Percentiles rank a stretch among this genome's conserved stretches.
Conservation (phyloP, 306 rosid genomes). For the Hylodesmum podocarpum region DNA sequence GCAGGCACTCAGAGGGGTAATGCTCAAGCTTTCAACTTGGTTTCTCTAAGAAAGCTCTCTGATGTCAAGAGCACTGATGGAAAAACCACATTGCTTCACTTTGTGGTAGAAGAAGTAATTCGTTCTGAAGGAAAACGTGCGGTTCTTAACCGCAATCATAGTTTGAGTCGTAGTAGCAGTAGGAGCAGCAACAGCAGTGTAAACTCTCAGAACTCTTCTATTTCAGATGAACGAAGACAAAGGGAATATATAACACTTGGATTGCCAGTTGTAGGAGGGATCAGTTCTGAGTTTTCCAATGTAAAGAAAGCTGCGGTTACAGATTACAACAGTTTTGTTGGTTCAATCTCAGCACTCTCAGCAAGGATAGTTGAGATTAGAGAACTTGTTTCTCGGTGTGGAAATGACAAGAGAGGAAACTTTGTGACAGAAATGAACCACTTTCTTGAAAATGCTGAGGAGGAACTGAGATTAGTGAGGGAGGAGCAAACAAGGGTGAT, state of each 20-base stretch:
- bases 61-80: slow-evolving; percentile 89
- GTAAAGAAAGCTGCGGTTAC: slow-evolving; percentile 72
- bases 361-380: slow-evolving; percentile 40
- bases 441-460: slow-evolving; percentile 63
- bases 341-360: slow-evolving; percentile 52
- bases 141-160: slow-evolving; percentile 51
- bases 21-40: slow-evolving; percentile 91
- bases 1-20: slow-evolving; percentile 94
- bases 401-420: slow-evolving; percentile 49
- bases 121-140: slow-evolving; percentile 88
- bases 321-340: slow-evolving; percentile 56
- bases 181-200: slow-evolving; percentile 23
- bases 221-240: slow-evolving; percentile 57
- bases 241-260: slow-evolving; percentile 73
- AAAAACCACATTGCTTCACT: slow-evolving; percentile 85
- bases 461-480: slow-evolving; percentile 51
- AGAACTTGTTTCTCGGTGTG: slow-evolving; percentile 42
- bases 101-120: slow-evolving; percentile 92
- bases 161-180: slow-evolving; percentile 56
- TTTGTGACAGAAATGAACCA: slow-evolving; percentile 67
- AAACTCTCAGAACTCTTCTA: slow-evolving; percentile 18
- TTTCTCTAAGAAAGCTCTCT: slow-evolving; percentile 77
- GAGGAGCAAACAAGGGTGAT: slow-evolving; percentile 58
- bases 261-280: slow-evolving; percentile 85
- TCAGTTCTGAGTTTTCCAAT: slow-evolving; percentile 76